Percentiles rank a stretch among this genome's conserved stretches.
Conservation (phyloP, 129 eudicot genomes). For the Escallonia rubra region DNA sequence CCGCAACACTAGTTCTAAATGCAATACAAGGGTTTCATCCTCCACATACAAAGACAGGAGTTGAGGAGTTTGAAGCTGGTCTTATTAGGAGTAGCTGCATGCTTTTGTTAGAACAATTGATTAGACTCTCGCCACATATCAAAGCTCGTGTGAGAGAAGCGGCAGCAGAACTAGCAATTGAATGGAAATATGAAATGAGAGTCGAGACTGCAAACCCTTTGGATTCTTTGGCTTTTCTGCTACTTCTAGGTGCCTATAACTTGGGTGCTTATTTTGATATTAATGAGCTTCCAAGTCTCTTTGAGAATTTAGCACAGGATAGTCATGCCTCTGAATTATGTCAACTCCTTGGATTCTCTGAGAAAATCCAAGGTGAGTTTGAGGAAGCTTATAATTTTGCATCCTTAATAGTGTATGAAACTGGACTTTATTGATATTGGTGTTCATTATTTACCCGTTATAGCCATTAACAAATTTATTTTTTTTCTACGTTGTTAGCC, state of each 20-base stretch:
- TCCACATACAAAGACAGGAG: constrained; percentile 12
- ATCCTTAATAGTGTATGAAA: no score
- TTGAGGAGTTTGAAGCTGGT: constrained; percentile 7
- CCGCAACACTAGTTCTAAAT: constrained; percentile 36
- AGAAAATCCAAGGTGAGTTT: constrained; percentile 11
- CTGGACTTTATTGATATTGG: not conserved
- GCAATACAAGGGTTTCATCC: constrained; percentile 34
- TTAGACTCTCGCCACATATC: constrained; percentile 13
- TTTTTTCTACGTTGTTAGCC: not conserved
- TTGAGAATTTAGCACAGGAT: not conserved
- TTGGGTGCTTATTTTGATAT: not conserved
- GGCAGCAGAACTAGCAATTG: constrained; percentile 17
- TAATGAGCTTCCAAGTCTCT: not conserved
- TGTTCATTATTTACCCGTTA: not conserved
- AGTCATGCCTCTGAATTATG: constrained; percentile 15
- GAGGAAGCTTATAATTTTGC: no score
- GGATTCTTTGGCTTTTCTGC: constrained; percentile 12
- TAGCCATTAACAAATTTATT: not conserved
- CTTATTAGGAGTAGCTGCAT: constrained; percentile 27
- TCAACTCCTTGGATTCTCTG: constrained; percentile 20
- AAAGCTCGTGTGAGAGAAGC: constrained; percentile 11
- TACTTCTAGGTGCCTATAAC: not conserved
- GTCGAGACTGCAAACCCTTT: not conserved
- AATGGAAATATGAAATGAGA: constrained; percentile 27
- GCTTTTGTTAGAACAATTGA: constrained; percentile 31